These are phyloP conservation scores for Coemansia sp. DNA, from an alignment of 192 early-diverging fungal species.

Conservation along the genomic window DNA sequence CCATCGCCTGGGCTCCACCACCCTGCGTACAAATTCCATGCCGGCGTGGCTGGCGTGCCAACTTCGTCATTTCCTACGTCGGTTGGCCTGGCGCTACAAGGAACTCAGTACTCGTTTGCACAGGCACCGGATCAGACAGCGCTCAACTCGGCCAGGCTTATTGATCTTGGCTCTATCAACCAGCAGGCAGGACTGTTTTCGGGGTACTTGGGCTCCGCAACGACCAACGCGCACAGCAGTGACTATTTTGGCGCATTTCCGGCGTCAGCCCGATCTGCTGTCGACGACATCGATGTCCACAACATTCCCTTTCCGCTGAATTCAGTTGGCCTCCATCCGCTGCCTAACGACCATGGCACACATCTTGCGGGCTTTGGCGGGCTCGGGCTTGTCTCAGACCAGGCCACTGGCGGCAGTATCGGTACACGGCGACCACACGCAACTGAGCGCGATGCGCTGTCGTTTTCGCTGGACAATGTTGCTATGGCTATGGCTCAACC, in stretches of 20 bases:
- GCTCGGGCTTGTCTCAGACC: neutral
- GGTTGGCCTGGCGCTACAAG: neutral
- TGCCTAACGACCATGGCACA: neutral
- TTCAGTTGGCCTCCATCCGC: neutral
- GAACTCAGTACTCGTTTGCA: neutral
- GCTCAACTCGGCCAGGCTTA: neutral
- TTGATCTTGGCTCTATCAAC: slow-evolving; percentile 3
- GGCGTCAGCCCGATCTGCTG: neutral
- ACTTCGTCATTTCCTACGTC: neutral
- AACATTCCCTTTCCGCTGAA: neutral
- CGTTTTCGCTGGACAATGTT: slow-evolving; percentile 39
- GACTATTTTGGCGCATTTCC: slow-evolving; percentile 23
- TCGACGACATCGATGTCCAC: slow-evolving; percentile 10
- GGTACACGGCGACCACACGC: neutral
- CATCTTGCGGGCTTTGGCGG: neutral
- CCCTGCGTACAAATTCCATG: neutral
- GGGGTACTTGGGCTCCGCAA: slow-evolving; percentile 17
- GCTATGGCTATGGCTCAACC: slow-evolving; percentile 38
- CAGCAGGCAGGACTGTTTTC: slow-evolving; percentile 6
- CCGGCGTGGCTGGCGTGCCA: neutral
- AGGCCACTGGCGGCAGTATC: neutral
- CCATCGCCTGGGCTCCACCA: slow-evolving; percentile 6
- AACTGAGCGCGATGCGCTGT: slow-evolving; percentile 24
- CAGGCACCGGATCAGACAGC: neutral
- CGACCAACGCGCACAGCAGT: slow-evolving; percentile 17